Evolutionary conservation across 371 early-diverging fungal species (phyloP).

Genomic region (Lichtheimia ornata): DNA sequence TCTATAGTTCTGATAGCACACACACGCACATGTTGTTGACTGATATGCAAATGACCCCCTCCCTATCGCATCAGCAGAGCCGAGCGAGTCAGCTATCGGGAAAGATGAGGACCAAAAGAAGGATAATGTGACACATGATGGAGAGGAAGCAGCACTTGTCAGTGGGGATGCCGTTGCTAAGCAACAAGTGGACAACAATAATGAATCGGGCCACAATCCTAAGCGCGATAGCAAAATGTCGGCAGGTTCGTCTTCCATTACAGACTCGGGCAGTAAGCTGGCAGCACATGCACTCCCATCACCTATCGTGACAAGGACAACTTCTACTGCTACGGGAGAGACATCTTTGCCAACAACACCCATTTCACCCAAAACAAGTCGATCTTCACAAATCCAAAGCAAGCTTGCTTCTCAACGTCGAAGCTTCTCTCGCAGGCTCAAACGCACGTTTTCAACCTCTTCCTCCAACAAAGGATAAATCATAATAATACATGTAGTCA

Average conservation of each 20-base stretch:
- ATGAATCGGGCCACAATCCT: neutral
- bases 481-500: neutral
- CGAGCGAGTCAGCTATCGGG: neutral
- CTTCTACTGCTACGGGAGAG: neutral
- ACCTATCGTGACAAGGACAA: constrained; percentile 4
- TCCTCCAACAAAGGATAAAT: constrained; percentile 6
- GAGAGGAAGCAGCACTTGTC: neutral
- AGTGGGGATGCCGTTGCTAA: neutral
- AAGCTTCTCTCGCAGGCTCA: constrained; percentile 10
- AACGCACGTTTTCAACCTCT: constrained; percentile 10
- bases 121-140: constrained; percentile 3
- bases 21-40: neutral
- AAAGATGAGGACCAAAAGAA: too few relatives aligned
- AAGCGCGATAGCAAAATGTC: constrained; percentile 18
- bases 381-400: constrained; percentile 10
- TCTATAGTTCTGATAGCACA: neutral
- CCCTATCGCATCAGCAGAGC: neutral
- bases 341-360: constrained; percentile 10
- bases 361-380: constrained; percentile 6
- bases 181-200: neutral
- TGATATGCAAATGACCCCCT: neutral
- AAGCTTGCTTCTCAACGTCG: constrained; percentile 8
- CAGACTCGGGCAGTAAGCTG: neutral
- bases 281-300: constrained; percentile 1
- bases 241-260: constrained; percentile 7